Base-by-base conservation (phyloP, 2,329 filamentous ascomycete species). In the Beauveria sp. region DNA sequence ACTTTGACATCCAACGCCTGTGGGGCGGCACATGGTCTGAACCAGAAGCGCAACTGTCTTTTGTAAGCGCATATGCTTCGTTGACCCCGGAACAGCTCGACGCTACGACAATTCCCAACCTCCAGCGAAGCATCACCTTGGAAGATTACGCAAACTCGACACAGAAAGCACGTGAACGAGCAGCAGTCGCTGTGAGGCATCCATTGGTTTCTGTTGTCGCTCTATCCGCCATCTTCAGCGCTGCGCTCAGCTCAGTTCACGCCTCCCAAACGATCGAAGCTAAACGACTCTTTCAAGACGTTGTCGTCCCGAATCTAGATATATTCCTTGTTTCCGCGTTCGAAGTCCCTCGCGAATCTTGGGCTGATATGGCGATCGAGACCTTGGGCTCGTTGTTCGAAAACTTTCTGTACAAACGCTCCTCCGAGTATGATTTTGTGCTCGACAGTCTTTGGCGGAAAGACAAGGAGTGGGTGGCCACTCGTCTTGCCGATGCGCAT, bases 11-110 rank as follows among this genome's bases (percentile, higher is more conserved):
- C 50, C 92, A 97, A 72, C 83, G 82, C 45, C 79, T 99, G 24
- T 98, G 95, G 93, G 93, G 93, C 63, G 93, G 93, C 69, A 80
- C 85, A 64, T 99, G 96, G 93, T 86, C 88, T 65, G 85, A 96
- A 67, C 84, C 89, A 16, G 87, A 96, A 65, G 91, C 95, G 0
- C 93, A 98, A 66, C 79, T 99, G 42, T 96, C 93, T n/a, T 97
- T 98, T 72, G 85, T 98, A 60, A 88, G 89, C 65, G 92, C 92
- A 20, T 97, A 93, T 72, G 82, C 93, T 24, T 90, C 89, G 4
- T 83, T 93, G 62, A 84, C 83, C 14, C 83, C 88, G 0, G 84
- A 90, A 31, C 85, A 93, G 68, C 81, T 96, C 28, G 92, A 98
- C 72, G 89, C 91, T 3, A 89, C 87, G 14, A 89, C 89, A 42